phyloP scores from a whole-genome alignment of 305 asterid genomes.

The Rubia peregrina region DNA sequence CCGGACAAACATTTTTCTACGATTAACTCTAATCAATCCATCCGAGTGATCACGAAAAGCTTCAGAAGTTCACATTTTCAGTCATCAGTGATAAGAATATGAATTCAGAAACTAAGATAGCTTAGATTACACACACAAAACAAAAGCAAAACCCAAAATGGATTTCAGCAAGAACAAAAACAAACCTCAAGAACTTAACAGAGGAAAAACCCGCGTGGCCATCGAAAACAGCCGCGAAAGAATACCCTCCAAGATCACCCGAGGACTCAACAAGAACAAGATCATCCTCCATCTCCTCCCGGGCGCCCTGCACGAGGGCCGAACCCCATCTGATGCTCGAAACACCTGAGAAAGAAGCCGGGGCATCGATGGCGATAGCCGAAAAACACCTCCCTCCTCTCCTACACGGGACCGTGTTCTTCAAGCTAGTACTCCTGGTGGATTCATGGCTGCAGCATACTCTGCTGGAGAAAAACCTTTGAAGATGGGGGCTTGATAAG shows the following conservation, averaged over 20 bases:
- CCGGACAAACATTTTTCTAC: neutral
- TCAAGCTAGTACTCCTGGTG: constrained; percentile 21
- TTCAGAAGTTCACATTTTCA: neutral
- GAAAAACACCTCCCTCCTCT: constrained; percentile 42
- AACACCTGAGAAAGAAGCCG: constrained; percentile 45
- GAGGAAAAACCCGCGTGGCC: constrained; percentile 96
- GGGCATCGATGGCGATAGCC: constrained; percentile 72
- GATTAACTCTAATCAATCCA: neutral
- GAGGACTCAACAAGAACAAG: constrained; percentile 49
- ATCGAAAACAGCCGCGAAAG: constrained; percentile 86
- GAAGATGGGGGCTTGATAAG: constrained; percentile 54
- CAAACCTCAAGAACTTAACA: constrained; percentile 70
- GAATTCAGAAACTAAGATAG: neutral
- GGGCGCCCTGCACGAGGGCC: constrained; percentile 61
- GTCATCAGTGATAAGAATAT: neutral
- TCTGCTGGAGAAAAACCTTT: constrained; percentile 42
- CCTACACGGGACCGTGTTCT: constrained; percentile 25
- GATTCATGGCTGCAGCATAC: constrained; percentile 37
- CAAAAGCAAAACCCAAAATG: neutral
- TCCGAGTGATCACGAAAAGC: neutral
- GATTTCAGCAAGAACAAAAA: neutral
- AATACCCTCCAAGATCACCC: constrained; percentile 55
- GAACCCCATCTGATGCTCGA: constrained; percentile 79
- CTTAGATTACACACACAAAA: neutral
- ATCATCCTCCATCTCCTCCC: constrained; percentile 98